Conservation (phyloP, 208 protist genomes). For the Trypanosoma congolense region DNA sequence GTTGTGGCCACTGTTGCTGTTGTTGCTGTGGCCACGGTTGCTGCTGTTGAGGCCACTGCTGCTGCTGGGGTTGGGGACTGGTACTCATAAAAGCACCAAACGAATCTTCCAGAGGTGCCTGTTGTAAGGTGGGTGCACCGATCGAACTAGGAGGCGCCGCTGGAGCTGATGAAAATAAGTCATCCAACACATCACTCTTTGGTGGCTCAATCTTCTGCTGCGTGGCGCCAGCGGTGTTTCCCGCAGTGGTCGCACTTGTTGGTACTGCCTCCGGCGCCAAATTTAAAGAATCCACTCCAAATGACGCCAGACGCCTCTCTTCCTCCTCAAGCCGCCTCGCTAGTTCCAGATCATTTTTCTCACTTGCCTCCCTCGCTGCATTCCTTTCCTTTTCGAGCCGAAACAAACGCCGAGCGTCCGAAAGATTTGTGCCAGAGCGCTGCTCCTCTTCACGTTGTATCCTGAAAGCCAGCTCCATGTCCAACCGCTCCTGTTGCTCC, state of each 20-base stretch:
- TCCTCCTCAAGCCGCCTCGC: constrained; percentile 78
- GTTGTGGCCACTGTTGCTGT: constrained; percentile 9
- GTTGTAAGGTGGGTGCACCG: background rate
- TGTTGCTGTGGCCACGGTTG: constrained; percentile 9
- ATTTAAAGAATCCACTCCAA: constrained; percentile 30
- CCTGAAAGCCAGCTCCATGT: constrained; percentile 79
- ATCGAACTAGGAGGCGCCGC: background rate
- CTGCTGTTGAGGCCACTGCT: constrained; percentile 5
- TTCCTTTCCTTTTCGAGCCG: constrained; percentile 21
- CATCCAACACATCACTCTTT: constrained; percentile 51
- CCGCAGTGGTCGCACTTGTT: constrained; percentile 5
- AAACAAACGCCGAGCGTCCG: constrained; percentile 74
- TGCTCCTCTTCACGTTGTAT: constrained; percentile 86
- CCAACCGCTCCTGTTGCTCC: constrained; percentile 83
- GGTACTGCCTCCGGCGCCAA: constrained; percentile 5
- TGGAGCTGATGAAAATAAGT: constrained; percentile 59
- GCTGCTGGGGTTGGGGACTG: constrained; percentile 13
- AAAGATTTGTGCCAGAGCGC: constrained; percentile 50
- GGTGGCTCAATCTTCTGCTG: constrained; percentile 24
- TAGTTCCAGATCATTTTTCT: constrained; percentile 59
- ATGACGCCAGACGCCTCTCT: constrained; percentile 35
- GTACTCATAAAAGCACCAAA: background rate
- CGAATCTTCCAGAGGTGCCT: background rate
- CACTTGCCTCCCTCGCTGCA: constrained; percentile 12
- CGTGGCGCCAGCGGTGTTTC: constrained; percentile 3